Evolutionary conservation across 2,329 filamentous ascomycete genomes (phyloP).

Genomic region (Claviceps sp.): DNA sequence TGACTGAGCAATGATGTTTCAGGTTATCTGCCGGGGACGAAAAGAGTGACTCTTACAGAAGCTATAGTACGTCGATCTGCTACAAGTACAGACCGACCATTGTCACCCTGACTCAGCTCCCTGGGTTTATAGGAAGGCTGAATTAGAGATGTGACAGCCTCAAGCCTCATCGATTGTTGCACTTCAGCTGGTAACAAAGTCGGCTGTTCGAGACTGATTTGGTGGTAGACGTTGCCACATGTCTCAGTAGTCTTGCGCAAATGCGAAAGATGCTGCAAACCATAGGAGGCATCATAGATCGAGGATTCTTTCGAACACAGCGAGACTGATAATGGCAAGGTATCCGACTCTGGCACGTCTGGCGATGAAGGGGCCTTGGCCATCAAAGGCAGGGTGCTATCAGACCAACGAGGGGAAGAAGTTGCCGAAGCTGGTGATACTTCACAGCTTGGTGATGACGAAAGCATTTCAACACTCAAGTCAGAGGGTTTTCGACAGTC

Average conservation of each 20-base stretch:
- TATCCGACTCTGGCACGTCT: not conserved
- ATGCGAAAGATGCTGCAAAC: not conserved
- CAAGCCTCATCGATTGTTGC: not conserved
- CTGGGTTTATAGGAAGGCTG: not conserved
- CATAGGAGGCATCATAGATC: not conserved
- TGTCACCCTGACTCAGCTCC: not conserved
- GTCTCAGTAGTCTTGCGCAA: not conserved
- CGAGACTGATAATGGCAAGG: not conserved
- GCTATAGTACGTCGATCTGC: not conserved
- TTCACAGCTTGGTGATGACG: not conserved
- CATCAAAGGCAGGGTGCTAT: constrained; percentile 1
- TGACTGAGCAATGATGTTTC: not conserved
- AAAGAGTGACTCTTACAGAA: not conserved
- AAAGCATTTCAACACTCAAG: not conserved
- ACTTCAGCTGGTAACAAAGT: not conserved
- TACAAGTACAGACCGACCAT: not conserved
- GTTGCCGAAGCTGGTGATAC: not conserved
- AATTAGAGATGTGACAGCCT: not conserved
- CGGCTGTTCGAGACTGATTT: not conserved
- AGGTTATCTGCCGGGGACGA: not conserved
- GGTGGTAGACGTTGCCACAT: not conserved
- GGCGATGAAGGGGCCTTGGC: not conserved
- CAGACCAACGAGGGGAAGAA: not conserved
- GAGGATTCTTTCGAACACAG: not conserved
- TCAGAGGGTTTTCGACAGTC: not conserved